These are phyloP conservation scores for Coprinopsis sp. DNA, from an alignment of 768 basidiomycete species.

Conservation along the genomic window DNA sequence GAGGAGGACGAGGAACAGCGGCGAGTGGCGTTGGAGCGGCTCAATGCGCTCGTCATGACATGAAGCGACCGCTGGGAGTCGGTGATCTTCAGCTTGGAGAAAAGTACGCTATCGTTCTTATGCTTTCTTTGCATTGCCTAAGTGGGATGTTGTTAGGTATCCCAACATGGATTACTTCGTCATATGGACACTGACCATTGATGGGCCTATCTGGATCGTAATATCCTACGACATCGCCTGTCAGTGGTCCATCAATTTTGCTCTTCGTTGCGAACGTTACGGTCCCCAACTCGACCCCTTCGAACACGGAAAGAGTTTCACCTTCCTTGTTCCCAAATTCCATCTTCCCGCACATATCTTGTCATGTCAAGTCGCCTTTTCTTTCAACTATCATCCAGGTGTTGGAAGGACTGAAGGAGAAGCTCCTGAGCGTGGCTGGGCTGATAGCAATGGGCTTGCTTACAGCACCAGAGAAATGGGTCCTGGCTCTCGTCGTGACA, in stretches of 20 bases:
- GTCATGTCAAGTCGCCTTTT: constrained; percentile 20
- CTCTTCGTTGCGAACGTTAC: constrained; percentile 2
- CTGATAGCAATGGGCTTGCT: constrained; percentile 21
- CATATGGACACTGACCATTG: constrained; percentile 9
- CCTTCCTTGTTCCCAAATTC: constrained; percentile 20
- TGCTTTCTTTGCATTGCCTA: neutral
- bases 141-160: constrained; percentile 19
- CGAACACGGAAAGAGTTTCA: neutral
- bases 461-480: constrained; percentile 34
- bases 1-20: constrained; percentile 15
- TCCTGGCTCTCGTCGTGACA: constrained; percentile 23
- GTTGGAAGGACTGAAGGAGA: constrained; percentile 33
- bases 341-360: constrained; percentile 23
- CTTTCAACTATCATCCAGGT: constrained; percentile 19
- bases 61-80: constrained; percentile 21
- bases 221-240: constrained; percentile 30
- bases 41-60: constrained; percentile 28
- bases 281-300: neutral
- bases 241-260: constrained; percentile 16
- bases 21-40: constrained; percentile 25
- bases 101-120: constrained; percentile 16
- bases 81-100: constrained; percentile 33
- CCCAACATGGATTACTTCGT: constrained; percentile 27
- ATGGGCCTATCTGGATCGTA: constrained; percentile 5
- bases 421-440: constrained; percentile 29